These are phyloP conservation scores for Globisporangium iwayamae DNA, from an alignment of 352 stramenopile genomes.

Conservation along the genomic window DNA sequence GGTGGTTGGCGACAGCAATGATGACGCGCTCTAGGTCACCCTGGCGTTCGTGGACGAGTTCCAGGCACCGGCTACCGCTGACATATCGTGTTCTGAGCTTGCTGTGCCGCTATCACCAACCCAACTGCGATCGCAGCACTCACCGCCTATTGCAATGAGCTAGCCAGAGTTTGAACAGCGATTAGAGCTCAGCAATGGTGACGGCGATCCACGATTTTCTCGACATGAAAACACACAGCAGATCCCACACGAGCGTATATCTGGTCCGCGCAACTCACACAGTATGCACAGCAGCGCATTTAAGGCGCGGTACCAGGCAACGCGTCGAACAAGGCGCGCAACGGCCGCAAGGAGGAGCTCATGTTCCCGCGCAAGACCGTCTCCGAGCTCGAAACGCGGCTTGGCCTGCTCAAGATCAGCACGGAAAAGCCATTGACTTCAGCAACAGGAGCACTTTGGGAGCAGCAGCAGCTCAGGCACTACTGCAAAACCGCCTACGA, in stretches of 20 bases:
- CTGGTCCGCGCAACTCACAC: neutral
- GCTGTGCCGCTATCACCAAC: neutral
- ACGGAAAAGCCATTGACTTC: too few relatives aligned
- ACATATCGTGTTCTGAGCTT: neutral
- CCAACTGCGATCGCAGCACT: neutral
- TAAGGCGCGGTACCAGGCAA: neutral
- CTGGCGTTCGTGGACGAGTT: slow-evolving; percentile 17
- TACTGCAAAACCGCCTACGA: too few relatives aligned
- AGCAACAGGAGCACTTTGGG: too few relatives aligned
- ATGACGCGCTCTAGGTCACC: slow-evolving; percentile 4
- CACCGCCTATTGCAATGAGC: neutral
- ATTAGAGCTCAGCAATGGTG: neutral
- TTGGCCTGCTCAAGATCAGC: too few relatives aligned
- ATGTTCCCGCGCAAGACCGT: neutral
- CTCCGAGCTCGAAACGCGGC: too few relatives aligned
- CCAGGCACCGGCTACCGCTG: neutral
- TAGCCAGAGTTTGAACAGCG: neutral
- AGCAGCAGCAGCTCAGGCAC: too few relatives aligned
- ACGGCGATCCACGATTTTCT: neutral
- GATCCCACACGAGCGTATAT: too few relatives aligned
- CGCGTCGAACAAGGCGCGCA: slow-evolving; percentile 17
- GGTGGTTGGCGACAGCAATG: neutral
- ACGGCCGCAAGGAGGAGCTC: slow-evolving; percentile 26
- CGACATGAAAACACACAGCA: neutral
- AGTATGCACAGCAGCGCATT: neutral